A percentile compares a stretch with the other conserved stretches of the same genome.
Evolutionary conservation across 2,329 filamentous ascomycete genomes (phyloP).

Genomic region (Botrytis byssoidea): DNA sequence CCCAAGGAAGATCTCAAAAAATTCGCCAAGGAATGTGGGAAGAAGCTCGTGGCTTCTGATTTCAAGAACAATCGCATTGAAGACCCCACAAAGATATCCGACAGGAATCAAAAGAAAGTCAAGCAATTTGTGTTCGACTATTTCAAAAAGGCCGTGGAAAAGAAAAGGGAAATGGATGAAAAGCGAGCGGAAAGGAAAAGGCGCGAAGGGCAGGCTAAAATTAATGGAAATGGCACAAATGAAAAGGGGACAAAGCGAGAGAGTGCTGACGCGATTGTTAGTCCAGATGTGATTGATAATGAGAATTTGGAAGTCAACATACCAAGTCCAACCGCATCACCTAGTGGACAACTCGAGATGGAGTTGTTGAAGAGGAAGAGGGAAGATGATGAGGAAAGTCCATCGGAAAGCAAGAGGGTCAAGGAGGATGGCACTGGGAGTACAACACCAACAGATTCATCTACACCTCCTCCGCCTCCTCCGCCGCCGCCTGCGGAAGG

Average conservation of each 20-base stretch:
- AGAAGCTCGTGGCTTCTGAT: slow-evolving; percentile 88
- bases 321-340: slow-evolving; percentile 16
- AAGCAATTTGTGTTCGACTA: slow-evolving; percentile 82
- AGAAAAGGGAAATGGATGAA: slow-evolving; percentile 69
- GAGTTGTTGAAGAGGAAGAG: slow-evolving; percentile 62
- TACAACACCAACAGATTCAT: background rate
- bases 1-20: slow-evolving; percentile 73
- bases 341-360: slow-evolving; percentile 16
- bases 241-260: background rate
- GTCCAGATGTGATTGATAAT: slow-evolving; percentile 38
- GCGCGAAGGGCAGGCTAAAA: background rate
- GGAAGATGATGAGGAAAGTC: slow-evolving; percentile 38
- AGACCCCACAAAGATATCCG: slow-evolving; percentile 73
- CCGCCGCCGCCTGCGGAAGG: slow-evolving; percentile 32
- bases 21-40: slow-evolving; percentile 67
- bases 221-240: slow-evolving; percentile 28
- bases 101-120: slow-evolving; percentile 78
- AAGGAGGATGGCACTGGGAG: slow-evolving; percentile 30
- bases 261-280: background rate
- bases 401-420: slow-evolving; percentile 34
- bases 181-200: slow-evolving; percentile 52
- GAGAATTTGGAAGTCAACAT: slow-evolving; percentile 23
- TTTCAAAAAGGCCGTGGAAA: slow-evolving; percentile 80
- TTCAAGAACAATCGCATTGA: slow-evolving; percentile 86
- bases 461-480: slow-evolving; percentile 34